Base-by-base conservation (phyloP, 306 rosid species). In the Leucaena leucocephala region DNA sequence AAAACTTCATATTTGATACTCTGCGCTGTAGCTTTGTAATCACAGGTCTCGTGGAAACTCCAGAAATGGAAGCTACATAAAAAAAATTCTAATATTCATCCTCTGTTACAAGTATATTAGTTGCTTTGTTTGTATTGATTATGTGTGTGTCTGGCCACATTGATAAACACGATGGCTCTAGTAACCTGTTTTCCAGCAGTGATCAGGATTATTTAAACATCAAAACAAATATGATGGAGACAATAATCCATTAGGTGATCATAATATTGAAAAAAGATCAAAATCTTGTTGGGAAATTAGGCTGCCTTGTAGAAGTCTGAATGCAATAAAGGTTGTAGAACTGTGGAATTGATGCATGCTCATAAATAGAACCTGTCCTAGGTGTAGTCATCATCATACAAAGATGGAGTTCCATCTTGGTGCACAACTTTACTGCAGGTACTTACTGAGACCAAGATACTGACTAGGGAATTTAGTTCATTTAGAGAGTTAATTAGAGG, bases 91-190 rank as follows among this genome's bases (percentile, higher is more conserved):
- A 6, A 15, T 5, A 33, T 65, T 12, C 36, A 19, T 17, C 46
- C 22, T 65, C 68, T 38, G 13, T 65, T 38, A 15, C 70, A 17
- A 16, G 21, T 38, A 65, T 8, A 16, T 66, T n/a, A 40, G 49
- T 40, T 66, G 33, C 49, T 66, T 66, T 39, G 49, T 66, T 66
- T 17, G 49, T 66, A 43, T 66, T 40, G 71, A n/a, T 39, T 38
- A 8, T 64, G 9, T 65, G 70, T 65, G 13, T 65, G 27, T 14
- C 46, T 65, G 43, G 46, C 70, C 70, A 7, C 3, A 36, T 14
- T n/a, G 34, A 17, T n/a, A 9, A 3, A n/a, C 9, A 42, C 3
- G 49, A 66, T 66, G 35, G 13, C 50, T 40, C 34, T 66, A 2
- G 49, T 17, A 8, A 8, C 50, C 71, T 5, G 1, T 40, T 66